phyloP scores from a whole-genome alignment of 2,329 filamentous ascomycete species.

The Blumeria graminis region DNA sequence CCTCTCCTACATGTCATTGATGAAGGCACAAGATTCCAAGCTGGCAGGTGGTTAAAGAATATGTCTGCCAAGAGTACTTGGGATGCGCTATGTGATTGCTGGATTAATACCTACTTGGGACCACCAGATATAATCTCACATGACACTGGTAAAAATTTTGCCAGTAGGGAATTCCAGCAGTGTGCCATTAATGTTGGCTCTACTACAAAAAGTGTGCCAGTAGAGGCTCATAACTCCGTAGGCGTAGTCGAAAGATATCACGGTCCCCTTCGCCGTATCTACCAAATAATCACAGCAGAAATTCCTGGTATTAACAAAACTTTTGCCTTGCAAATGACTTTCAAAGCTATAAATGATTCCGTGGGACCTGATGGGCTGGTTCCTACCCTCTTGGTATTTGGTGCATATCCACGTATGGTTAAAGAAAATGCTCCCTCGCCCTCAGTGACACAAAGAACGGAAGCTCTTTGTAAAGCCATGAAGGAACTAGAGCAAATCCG shows the following conservation, averaged over 20 bases:
- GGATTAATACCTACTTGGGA: neutral
- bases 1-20: slow-evolving; percentile 2
- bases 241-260: neutral
- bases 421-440: neutral
- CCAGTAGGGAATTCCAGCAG: neutral
- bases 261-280: neutral
- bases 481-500: neutral
- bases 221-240: neutral
- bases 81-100: neutral
- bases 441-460: neutral
- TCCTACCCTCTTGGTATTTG: neutral
- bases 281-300: neutral
- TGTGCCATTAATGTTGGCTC: neutral
- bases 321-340: neutral
- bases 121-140: neutral
- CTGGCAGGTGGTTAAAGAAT: slow-evolving; percentile 2
- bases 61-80: neutral
- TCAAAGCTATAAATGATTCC: neutral
- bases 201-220: neutral
- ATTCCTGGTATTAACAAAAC: neutral
- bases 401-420: neutral
- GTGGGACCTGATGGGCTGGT: neutral
- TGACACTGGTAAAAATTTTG: neutral
- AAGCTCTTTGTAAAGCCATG: neutral
- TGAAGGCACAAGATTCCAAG: slow-evolving; percentile 1